Base-by-base conservation (phyloP, 2,329 filamentous ascomycete genomes). In the Cercospora canescens region DNA sequence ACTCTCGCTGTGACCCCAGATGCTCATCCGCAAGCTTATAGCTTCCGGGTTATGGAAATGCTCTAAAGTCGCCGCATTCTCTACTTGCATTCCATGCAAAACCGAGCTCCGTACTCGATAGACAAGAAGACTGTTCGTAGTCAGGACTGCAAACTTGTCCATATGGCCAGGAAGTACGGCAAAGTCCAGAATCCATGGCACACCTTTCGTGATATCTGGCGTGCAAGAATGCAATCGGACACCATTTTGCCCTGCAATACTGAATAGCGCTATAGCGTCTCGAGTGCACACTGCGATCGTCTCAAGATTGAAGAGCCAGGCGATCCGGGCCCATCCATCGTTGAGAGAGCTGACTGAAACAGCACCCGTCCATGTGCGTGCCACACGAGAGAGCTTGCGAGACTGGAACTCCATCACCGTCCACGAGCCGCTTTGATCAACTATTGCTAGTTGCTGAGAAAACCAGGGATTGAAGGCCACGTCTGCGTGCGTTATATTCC, bases 381-480 rank as follows among this genome's bases (percentile, higher is more conserved):
- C 68, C 34, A 64, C 32, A 61, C 57, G 48, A 8, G 65, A 60
- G 50, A 62, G 62, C 63, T 69, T 74, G 3, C 65, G 63, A 12
- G 66, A 55, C n/a, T 54, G 70, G 26, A 90, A 79, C 67, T 90
- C 83, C 88, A 89, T 92, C 4, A 92, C 76, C 50, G 81, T 88
- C 91, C 91, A 94, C 64, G 80, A 81, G 1, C 90, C 90, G 35
- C 79, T 79, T 60, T 87, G 82, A 71, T 93, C 89, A 18, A 93
- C 81, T 28, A 93, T 81, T 16, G 84, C 88, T 60, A 93, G 78
- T 71, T 91, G 88, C 1, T 87, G 84, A 16, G 81, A 78, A 65
- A 82, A 86, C 75, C 79, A 86, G 0, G 89, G 86, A 68, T 89
- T 89, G 75, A 93, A 91, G 0, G 85, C 78, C 3, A 91, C 81